Base-by-base conservation (phyloP, 164 flowering plant genomes). In the Sextonia rubra region DNA sequence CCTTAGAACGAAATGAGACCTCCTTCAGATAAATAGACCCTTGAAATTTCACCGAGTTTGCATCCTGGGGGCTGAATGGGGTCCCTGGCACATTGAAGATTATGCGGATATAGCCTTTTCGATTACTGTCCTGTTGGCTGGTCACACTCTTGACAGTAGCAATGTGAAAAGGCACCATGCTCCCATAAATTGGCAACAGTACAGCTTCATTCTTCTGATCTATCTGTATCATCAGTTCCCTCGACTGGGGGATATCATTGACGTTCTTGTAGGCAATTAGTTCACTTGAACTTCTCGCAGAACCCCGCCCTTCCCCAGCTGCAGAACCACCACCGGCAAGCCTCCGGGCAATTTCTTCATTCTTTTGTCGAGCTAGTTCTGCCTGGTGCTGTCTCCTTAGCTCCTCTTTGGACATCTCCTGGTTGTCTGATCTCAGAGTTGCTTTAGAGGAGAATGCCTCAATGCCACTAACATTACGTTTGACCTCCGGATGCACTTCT, bases 61-160 rank as follows among this genome's bases (percentile, higher is more conserved):
- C 70, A 76, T 91, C 97, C 60, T 80, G 90, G 22, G 92, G 85
- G 74, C 29, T 83, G 73, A 89, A 89, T 7, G 94, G 83, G 5
- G 91, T 85, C 3, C 97, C 97, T 1, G 98, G 98, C 0, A 90
- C 88, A 71, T 89, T 89, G 69, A 92, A 92, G 4, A 85, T 87
- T 66, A 92, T 88, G 0, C 98, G 79, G 48, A 92, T 83, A 72
- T 91, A 92, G 73, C 90, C 84, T 18, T 71, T 87, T 2, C 93
- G 80, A 60, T 80, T 86, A 1, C 82, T 80, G 47, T 91, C 92
- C 75, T 85, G 88, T 81, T 92, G 94, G 71, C 92, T 90, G 20
- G 83, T 79, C 15, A 92, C 94, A 30, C 77, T 90, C 78, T 82
- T 90, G 23, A 91, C 77, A 2, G 91, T 87, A 14, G 89, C 86